Evolutionary conservation across 2,329 filamentous ascomycete genomes (phyloP).

Genomic region (Verticillium klebahnii): DNA sequence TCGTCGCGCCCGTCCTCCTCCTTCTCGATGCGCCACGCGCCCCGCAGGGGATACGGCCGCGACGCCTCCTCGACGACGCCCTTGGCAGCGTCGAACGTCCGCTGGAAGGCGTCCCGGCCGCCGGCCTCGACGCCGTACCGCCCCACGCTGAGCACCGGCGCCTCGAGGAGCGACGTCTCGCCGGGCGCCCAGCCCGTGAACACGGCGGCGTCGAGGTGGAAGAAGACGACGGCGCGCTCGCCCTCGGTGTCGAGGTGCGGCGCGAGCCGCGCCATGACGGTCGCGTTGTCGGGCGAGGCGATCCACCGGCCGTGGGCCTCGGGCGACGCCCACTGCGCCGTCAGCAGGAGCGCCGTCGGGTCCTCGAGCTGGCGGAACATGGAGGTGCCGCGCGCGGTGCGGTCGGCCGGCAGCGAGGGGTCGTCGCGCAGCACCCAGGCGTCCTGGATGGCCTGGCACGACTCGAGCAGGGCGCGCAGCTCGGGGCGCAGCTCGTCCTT

Average conservation of each 20-base stretch:
- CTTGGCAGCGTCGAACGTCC: conserved; percentile 27
- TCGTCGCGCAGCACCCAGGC: conserved; percentile 31
- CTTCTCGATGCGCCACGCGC: conserved; percentile 38
- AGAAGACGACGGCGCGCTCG: conserved; percentile 27
- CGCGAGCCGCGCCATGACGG: conserved; percentile 25
- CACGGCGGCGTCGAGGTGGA: conserved; percentile 33
- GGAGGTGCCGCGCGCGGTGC: conserved; percentile 25
- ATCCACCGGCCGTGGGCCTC: conserved; percentile 39
- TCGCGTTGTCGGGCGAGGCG: conserved; percentile 32
- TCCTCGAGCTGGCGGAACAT: conserved; percentile 30
- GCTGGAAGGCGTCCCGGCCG: conserved; percentile 25
- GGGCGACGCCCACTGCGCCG: conserved; percentile 38
- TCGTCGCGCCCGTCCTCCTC: conserved; percentile 26
- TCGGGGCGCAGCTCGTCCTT: conserved; percentile 23
- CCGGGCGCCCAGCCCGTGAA: conserved; percentile 9
- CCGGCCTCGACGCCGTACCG: conserved; percentile 24
- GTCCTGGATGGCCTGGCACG: conserved; percentile 30
- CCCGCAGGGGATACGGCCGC: conserved; percentile 26
- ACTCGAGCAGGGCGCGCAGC: conserved; percentile 25
- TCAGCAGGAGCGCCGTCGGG: conserved; percentile 33
- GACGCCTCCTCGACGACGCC: conserved; percentile 22
- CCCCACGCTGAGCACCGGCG: conserved; percentile 31
- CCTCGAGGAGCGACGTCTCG: conserved; percentile 4
- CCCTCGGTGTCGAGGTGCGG: conserved; percentile 26
- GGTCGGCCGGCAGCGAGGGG: conserved; percentile 28